Evolutionary conservation across 768 basidiomycete species (phyloP).

Genomic region (Hygrophorus russula): DNA sequence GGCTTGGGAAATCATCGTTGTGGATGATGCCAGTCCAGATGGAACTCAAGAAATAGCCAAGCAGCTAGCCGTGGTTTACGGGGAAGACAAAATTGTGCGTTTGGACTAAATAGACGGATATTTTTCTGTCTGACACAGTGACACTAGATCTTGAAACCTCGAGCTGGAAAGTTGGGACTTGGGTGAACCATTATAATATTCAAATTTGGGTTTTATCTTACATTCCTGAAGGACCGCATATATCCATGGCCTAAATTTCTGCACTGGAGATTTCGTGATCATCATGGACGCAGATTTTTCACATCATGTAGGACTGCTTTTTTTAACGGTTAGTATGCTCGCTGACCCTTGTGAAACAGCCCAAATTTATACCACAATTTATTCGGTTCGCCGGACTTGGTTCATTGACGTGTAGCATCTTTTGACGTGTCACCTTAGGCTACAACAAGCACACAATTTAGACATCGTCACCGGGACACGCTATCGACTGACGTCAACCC

Average conservation of each 20-base stretch:
- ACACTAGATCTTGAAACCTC: slow-evolving; percentile 65
- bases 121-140: neutral
- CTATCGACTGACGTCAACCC: slow-evolving; percentile 56
- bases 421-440: slow-evolving; percentile 25
- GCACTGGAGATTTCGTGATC: slow-evolving; percentile 85
- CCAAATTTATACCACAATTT: slow-evolving; percentile 91
- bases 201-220: neutral
- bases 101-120: neutral
- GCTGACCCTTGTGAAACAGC: slow-evolving; percentile 31
- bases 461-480: slow-evolving; percentile 93
- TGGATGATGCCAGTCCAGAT: slow-evolving; percentile 89
- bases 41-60: slow-evolving; percentile 83
- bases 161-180: slow-evolving; percentile 83
- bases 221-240: slow-evolving; percentile 64
- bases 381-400: slow-evolving; percentile 44
- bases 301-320: slow-evolving; percentile 57
- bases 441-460: slow-evolving; percentile 77
- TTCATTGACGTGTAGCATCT: slow-evolving; percentile 1
- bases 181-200: slow-evolving; percentile 39
- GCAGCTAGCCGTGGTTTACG: slow-evolving; percentile 71
- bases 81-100: slow-evolving; percentile 70
- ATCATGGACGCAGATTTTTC: slow-evolving; percentile 98
- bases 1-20: slow-evolving; percentile 81
- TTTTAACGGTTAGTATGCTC: neutral
- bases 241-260: slow-evolving; percentile 83